A percentile compares a stretch with the other conserved stretches of the same genome.
Conservation (phyloP, 768 basidiomycete species). For the Amanita muscaria region DNA sequence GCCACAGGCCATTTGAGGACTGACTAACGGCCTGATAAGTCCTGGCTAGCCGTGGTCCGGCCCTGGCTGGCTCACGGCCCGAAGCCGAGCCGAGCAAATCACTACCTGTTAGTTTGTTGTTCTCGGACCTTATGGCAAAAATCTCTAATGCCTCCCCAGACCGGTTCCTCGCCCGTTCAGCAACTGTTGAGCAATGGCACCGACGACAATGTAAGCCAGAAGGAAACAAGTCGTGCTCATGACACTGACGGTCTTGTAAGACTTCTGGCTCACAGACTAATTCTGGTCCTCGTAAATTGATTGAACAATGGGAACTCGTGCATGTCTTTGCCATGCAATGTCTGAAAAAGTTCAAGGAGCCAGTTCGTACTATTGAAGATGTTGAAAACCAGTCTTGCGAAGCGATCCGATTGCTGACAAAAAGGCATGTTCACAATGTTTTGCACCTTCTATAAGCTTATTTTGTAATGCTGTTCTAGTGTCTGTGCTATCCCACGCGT, state of each 20-base stretch:
- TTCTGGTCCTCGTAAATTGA: conserved; percentile 6
- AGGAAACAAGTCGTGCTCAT: conserved; percentile 7
- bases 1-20: too few relatives aligned
- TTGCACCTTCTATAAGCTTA: conserved; percentile 4
- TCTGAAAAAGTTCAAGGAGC: conserved; percentile 4
- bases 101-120: conserved; percentile 8
- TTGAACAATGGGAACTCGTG: conserved; percentile 6
- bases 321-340: conserved; percentile 1
- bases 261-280: conserved; percentile 8
- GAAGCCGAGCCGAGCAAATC: too few relatives aligned
- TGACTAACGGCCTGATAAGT: too few relatives aligned
- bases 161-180: conserved; percentile 6
- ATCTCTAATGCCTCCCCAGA: conserved; percentile 10
- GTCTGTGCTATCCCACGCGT: conserved; percentile 9
- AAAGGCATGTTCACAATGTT: conserved; percentile 5
- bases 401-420: conserved; percentile 4
- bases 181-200: conserved; percentile 5
- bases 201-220: conserved; percentile 8
- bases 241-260: conserved; percentile 9
- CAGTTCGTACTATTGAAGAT: conserved; percentile 6
- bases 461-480: conserved; percentile 8
- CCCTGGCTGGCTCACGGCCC: too few relatives aligned
- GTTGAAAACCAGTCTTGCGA: conserved; percentile 6
- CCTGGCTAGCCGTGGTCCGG: too few relatives aligned
- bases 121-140: conserved; percentile 8